These are phyloP conservation scores for Apophysomyces trapeziformis DNA, from an alignment of 371 early-diverging fungal species.

Conservation along the genomic window DNA sequence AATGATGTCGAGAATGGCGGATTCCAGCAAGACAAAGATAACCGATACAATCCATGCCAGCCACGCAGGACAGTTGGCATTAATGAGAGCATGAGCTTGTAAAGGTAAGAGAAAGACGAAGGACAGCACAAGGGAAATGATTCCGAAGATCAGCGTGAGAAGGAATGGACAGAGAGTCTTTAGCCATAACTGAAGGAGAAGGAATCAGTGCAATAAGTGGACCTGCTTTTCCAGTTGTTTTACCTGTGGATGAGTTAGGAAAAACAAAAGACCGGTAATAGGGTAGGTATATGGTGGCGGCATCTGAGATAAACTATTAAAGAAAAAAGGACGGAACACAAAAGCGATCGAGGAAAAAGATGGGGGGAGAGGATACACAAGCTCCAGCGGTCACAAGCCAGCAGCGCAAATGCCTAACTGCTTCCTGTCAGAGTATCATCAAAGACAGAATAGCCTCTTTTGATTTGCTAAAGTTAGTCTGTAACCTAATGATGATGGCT, in stretches of 20 bases:
- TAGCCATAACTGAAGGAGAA: constrained; percentile 37
- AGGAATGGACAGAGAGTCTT: constrained; percentile 51
- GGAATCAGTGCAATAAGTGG: neutral
- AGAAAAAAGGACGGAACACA: too few relatives aligned
- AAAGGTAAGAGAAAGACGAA: constrained; percentile 46
- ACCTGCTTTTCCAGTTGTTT: neutral
- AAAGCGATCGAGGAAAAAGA: neutral
- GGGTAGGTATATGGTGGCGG: constrained; percentile 43
- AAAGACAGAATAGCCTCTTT: too few relatives aligned
- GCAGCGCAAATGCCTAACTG: too few relatives aligned
- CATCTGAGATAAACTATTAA: neutral
- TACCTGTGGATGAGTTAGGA: constrained; percentile 57
- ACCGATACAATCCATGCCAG: constrained; percentile 61
- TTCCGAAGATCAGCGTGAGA: constrained; percentile 42
- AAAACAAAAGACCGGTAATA: constrained; percentile 50
- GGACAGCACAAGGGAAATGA: constrained; percentile 39
- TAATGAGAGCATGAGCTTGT: constrained; percentile 61
- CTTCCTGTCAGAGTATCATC: too few relatives aligned
- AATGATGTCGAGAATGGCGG: constrained; percentile 52
- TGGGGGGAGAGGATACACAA: neutral
- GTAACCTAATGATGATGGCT: too few relatives aligned
- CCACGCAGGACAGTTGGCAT: constrained; percentile 59
- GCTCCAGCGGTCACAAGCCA: too few relatives aligned
- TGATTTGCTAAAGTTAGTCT: too few relatives aligned
- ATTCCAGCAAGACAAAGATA: constrained; percentile 59